Evolutionary conservation across 306 rosid genomes (phyloP).

Genomic region (Astragalus membranaceus): DNA sequence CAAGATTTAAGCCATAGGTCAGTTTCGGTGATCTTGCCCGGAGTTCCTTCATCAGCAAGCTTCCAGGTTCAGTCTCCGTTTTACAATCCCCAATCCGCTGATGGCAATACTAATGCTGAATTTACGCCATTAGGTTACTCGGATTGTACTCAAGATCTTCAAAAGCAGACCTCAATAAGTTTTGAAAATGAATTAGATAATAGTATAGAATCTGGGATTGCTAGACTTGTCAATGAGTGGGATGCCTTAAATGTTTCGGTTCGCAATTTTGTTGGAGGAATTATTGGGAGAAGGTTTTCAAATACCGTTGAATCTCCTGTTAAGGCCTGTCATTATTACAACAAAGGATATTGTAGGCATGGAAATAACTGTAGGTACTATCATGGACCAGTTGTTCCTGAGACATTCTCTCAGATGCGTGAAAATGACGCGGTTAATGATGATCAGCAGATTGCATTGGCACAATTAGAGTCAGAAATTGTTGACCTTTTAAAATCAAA

Average conservation of each 20-base stretch:
- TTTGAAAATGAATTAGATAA: constrained; percentile 50
- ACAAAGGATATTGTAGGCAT: constrained; percentile 76
- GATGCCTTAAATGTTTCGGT: constrained; percentile 27
- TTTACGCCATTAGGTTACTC: constrained; percentile 18
- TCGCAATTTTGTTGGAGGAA: constrained; percentile 17
- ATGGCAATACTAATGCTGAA: constrained; percentile 26
- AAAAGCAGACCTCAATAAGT: constrained; percentile 27
- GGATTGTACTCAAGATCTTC: constrained; percentile 36
- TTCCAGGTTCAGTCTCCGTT: constrained; percentile 25
- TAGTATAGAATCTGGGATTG: constrained; percentile 10
- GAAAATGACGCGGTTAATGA: constrained; percentile 33
- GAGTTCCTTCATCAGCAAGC: constrained; percentile 15
- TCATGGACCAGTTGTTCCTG: constrained; percentile 44
- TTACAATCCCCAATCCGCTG: constrained; percentile 33
- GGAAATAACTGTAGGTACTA: constrained; percentile 62
- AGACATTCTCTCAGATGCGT: constrained; percentile 27
- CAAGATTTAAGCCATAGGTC: constrained; percentile 8
- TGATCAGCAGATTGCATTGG: constrained; percentile 46
- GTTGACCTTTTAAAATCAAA: constrained; percentile 52
- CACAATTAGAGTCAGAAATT: constrained; percentile 64
- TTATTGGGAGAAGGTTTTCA: constrained; percentile 29
- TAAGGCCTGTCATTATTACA: constrained; percentile 67
- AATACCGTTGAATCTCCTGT: constrained; percentile 34
- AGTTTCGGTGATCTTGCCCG: constrained; percentile 8
- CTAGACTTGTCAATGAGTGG: constrained; percentile 28